Conservation (phyloP, 371 early-diverging fungal species). For the Umbelopsis sp. region DNA sequence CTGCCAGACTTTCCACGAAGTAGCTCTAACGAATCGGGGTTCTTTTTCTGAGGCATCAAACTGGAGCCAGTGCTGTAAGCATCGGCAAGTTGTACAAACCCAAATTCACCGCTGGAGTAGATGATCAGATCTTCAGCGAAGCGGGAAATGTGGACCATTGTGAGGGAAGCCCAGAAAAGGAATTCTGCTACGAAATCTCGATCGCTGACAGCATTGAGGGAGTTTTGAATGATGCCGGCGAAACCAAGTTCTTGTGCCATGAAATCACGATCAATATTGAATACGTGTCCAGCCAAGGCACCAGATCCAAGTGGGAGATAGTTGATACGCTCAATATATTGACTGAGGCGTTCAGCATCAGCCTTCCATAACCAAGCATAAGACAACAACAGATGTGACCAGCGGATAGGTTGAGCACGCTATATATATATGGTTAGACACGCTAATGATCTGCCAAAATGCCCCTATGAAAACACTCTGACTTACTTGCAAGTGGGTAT, state of each 20-base stretch:
- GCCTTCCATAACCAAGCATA: constrained; percentile 90
- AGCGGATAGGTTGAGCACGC: constrained; percentile 98
- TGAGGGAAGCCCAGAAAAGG: constrained; percentile 86
- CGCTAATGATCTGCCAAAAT: neutral
- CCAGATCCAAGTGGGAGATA: constrained; percentile 91
- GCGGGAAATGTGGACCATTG: constrained; percentile 92
- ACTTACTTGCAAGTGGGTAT: constrained; percentile 91
- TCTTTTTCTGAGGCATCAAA: constrained; percentile 99
- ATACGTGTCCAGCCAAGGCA: constrained; percentile 97
- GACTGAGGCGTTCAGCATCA: constrained; percentile 83
- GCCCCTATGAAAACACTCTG: neutral
- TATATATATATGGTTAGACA: constrained; percentile 22
- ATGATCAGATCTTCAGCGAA: constrained; percentile 95
- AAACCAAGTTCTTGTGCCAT: constrained; percentile 90
- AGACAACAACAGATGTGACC: constrained; percentile 88
- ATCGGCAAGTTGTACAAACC: constrained; percentile 91
- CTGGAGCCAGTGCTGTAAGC: constrained; percentile 97
- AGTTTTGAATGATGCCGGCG: constrained; percentile 82
- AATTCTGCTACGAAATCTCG: constrained; percentile 97
- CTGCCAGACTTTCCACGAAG: constrained; percentile 96
- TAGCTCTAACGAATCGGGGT: constrained; percentile 95
- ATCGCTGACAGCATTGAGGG: constrained; percentile 89
- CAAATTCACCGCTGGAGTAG: constrained; percentile 91
- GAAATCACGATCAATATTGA: constrained; percentile 89
- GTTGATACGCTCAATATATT: constrained; percentile 81